phyloP scores from a whole-genome alignment of 2,329 filamentous ascomycete species.

The Arthrinium puccinioides region DNA sequence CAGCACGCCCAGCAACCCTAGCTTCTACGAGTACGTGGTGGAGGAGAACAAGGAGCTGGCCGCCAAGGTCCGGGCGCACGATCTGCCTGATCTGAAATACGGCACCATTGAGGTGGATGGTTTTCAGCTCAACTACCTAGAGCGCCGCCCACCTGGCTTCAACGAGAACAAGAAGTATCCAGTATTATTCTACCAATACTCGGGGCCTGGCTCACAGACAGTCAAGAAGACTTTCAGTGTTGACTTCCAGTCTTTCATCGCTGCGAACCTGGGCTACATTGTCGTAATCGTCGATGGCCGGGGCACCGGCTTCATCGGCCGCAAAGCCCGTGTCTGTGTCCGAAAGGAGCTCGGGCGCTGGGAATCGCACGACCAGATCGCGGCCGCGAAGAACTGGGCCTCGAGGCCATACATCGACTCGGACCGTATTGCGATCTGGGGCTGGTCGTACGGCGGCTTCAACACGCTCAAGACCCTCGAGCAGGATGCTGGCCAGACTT shows the following conservation, averaged over 20 bases:
- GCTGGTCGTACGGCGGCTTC: conserved; percentile 97
- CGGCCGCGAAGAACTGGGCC: conserved; percentile 78
- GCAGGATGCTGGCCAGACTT: conserved; percentile 79
- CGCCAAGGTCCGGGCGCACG: conserved; percentile 63
- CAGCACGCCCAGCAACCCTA: conserved; percentile 65
- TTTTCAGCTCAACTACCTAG: conserved; percentile 64
- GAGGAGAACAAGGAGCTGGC: conserved; percentile 72
- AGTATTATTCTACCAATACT: conserved; percentile 91
- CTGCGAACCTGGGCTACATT: conserved; percentile 79
- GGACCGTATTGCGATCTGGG: conserved; percentile 85
- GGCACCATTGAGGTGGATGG: conserved; percentile 79
- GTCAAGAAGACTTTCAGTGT: conserved; percentile 75
- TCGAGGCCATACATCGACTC: conserved; percentile 76
- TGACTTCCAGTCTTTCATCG: conserved; percentile 86
- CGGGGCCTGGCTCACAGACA: conserved; percentile 85
- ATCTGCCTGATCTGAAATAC: conserved; percentile 77
- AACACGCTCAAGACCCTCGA: conserved; percentile 93
- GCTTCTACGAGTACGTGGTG: conserved; percentile 60
- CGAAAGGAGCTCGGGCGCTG: conserved; percentile 78
- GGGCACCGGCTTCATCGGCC: conserved; percentile 85
- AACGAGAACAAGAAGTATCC: conserved; percentile 78
- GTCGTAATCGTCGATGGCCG: conserved; percentile 92
- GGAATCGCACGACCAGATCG: conserved; percentile 88
- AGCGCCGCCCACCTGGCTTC: conserved; percentile 87
- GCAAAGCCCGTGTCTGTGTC: conserved; percentile 73